These are phyloP conservation scores for Blastobotrys buckinghamii DNA, from an alignment of 1,139 yeast genomes.

Conservation along the genomic window DNA sequence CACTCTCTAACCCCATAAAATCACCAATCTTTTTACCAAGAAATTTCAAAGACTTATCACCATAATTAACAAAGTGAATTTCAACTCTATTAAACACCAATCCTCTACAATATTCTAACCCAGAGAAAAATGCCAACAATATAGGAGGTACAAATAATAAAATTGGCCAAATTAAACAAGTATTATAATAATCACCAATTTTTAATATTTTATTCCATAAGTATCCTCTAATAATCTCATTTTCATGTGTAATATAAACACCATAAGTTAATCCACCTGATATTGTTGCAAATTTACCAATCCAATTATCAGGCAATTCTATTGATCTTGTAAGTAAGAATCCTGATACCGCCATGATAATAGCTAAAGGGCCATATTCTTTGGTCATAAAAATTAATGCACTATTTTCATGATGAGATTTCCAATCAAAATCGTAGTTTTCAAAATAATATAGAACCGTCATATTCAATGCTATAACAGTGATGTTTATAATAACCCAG, in stretches of 20 bases:
- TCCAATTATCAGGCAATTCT: neutral
- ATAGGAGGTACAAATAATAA: neutral
- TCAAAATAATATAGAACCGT: neutral
- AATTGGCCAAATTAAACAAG: neutral
- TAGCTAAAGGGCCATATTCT: neutral
- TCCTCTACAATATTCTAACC: neutral
- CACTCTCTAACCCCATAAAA: neutral
- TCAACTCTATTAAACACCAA: neutral
- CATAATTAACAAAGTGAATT: neutral
- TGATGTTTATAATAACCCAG: neutral
- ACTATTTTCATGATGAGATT: neutral
- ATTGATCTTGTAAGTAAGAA: neutral
- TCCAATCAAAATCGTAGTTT: neutral
- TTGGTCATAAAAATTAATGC: neutral
- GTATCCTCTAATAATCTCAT: neutral
- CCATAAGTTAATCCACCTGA: neutral
- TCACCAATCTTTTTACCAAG: neutral
- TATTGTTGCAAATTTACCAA: neutral
- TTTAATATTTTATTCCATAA: neutral
- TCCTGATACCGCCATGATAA: neutral
- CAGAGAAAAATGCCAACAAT: neutral
- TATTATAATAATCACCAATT: neutral
- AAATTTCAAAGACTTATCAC: neutral
- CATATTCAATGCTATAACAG: neutral
- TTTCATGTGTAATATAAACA: neutral